Evolutionary conservation across 768 basidiomycete genomes (phyloP).

Genomic region (Mycena sanguinolenta): DNA sequence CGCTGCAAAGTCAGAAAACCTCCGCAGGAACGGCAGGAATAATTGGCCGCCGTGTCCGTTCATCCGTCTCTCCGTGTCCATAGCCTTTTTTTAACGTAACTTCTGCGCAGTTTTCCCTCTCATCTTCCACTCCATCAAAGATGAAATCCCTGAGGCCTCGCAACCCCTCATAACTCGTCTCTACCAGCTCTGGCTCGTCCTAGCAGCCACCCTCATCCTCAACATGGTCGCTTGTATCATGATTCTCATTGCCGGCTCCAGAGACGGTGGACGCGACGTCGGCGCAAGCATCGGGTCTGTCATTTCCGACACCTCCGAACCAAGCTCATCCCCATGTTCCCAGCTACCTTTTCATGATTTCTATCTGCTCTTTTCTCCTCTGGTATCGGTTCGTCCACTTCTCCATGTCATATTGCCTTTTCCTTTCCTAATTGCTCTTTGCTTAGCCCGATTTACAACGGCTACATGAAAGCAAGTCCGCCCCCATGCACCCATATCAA

Average conservation of each 20-base stretch:
- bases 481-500: conserved; percentile 28
- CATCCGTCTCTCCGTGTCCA: conserved; percentile 31
- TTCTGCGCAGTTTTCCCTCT: conserved; percentile 90
- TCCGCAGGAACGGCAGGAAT: conserved; percentile 83
- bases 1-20: conserved; percentile 73
- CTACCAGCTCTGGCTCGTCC: conserved; percentile 95
- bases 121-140: conserved; percentile 92
- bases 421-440: conserved; percentile 19
- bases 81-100: conserved; percentile 40
- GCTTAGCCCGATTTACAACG: conserved; percentile 93
- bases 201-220: conserved; percentile 82
- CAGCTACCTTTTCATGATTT: conserved; percentile 87
- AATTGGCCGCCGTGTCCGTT: conserved; percentile 94
- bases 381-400: conserved; percentile 87
- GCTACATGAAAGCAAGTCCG: conserved; percentile 89
- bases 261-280: conserved; percentile 83
- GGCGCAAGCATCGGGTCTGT: conserved; percentile 87
- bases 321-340: conserved; percentile 38
- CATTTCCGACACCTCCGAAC: conserved; percentile 22
- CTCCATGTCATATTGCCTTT: conserved; percentile 27
- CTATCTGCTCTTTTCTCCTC: conserved; percentile 85
- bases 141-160: conserved; percentile 89
- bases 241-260: conserved; percentile 82
- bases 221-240: conserved; percentile 94
- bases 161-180: conserved; percentile 85